Conservation (phyloP, 495 filamentous ascomycete genomes). For the Penicillium diatomitis region DNA sequence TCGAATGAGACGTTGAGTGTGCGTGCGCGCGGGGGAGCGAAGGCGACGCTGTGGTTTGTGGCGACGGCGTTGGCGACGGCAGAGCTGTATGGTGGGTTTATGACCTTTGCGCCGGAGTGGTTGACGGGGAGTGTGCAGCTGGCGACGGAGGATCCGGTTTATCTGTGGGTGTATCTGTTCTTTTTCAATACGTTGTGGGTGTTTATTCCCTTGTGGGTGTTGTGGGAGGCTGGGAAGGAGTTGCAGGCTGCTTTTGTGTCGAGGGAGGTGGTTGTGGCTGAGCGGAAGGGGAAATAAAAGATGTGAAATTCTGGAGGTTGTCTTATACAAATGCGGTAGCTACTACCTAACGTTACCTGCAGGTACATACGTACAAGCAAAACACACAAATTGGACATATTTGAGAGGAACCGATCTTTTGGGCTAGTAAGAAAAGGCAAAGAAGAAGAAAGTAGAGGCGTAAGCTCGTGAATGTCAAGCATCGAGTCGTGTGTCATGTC, state of each 20-base stretch:
- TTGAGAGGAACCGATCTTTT: too few relatives aligned
- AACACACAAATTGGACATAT: too few relatives aligned
- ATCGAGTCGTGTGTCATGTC: too few relatives aligned
- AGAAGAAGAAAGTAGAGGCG: too few relatives aligned
- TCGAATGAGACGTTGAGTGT: slow-evolving; percentile 16
- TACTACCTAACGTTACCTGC: too few relatives aligned
- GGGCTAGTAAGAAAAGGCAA: too few relatives aligned
- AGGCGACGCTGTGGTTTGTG: slow-evolving; percentile 56
- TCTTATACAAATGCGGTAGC: not conserved
- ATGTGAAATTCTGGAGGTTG: not conserved
- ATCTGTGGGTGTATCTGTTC: slow-evolving; percentile 75
- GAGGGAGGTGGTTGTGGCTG: slow-evolving; percentile 5
- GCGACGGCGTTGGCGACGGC: slow-evolving; percentile 75
- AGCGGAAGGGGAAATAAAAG: slow-evolving; percentile 7
- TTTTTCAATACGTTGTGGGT: slow-evolving; percentile 96
- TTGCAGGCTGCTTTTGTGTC: slow-evolving; percentile 47
- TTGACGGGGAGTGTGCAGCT: slow-evolving; percentile 66
- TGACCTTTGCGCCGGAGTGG: slow-evolving; percentile 97
- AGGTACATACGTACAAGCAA: too few relatives aligned
- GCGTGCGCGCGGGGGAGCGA: slow-evolving; percentile 22
- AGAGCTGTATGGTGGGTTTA: slow-evolving; percentile 94
- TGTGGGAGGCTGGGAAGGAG: slow-evolving; percentile 57
- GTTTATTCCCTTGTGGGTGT: slow-evolving; percentile 63
- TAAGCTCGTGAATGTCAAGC: too few relatives aligned
- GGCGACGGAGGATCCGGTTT: slow-evolving; percentile 76